Percentiles rank a stretch among this genome's conserved stretches.
Evolutionary conservation across 192 early-diverging fungal genomes (phyloP).

Genomic region (Coemansia asiatica): DNA sequence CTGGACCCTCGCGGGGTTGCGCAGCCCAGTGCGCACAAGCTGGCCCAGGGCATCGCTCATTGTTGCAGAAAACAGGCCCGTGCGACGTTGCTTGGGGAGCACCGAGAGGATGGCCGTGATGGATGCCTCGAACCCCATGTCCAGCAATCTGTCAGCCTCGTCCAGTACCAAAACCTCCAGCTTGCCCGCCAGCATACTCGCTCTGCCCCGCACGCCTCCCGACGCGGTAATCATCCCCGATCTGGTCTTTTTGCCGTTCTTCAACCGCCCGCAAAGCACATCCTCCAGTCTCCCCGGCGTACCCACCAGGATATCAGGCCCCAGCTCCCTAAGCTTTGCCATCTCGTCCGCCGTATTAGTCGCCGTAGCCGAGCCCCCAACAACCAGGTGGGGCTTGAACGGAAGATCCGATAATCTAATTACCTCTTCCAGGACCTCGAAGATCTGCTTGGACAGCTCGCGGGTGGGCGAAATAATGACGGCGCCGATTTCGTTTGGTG

Average conservation of each 20-base stretch:
- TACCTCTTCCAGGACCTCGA: conserved; percentile 68
- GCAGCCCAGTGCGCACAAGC: conserved; percentile 81
- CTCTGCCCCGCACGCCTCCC: conserved; percentile 46
- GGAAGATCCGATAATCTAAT: conserved; percentile 18
- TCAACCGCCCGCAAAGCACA: conserved; percentile 56
- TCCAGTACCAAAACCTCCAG: conserved; percentile 89
- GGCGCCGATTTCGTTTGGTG: conserved; percentile 78
- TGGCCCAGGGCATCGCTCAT: conserved; percentile 88
- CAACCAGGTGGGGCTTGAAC: conserved; percentile 39
- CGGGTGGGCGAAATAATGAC: conserved; percentile 85
- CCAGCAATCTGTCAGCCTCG: conserved; percentile 90
- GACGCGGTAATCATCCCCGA: conserved; percentile 39
- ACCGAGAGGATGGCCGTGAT: conserved; percentile 75
- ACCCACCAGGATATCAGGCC: conserved; percentile 83
- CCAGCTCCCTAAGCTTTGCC: conserved; percentile 56
- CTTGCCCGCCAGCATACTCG: conserved; percentile 65
- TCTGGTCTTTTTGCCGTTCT: conserved; percentile 38
- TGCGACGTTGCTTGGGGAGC: conserved; percentile 92
- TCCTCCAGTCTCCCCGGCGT: conserved; percentile 91
- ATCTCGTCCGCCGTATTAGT: conserved; percentile 48
- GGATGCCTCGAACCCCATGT: conserved; percentile 88
- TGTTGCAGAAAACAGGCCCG: conserved; percentile 95
- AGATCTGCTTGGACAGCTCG: conserved; percentile 88
- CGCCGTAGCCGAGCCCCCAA: conserved; percentile 48
- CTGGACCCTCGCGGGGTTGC: conserved; percentile 86